A percentile compares a stretch with the other conserved stretches of the same genome.
These are phyloP conservation scores for Antitrichia curtipendula DNA, from an alignment of 225 moss, liverwort and hornwort genomes.

Conservation along the genomic window DNA sequence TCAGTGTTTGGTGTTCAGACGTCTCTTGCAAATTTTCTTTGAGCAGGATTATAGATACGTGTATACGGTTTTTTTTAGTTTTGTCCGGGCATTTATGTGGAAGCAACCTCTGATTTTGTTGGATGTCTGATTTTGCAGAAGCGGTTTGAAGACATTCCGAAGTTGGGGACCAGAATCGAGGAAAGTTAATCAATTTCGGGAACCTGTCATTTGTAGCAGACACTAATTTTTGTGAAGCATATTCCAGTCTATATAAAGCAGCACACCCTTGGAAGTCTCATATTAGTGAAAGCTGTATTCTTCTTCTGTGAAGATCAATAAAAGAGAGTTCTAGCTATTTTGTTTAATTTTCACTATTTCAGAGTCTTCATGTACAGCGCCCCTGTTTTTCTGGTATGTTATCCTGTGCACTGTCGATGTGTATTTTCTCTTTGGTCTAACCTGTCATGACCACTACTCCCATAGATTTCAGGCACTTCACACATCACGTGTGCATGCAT, in stretches of 20 bases:
- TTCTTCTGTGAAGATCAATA: constrained; percentile 7
- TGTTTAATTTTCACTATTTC: background rate
- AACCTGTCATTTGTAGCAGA: background rate
- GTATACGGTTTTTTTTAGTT: background rate
- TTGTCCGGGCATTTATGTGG: background rate
- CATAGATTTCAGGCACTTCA: background rate
- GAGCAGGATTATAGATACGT: background rate
- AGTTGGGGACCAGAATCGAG: constrained; percentile 52
- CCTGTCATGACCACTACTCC: background rate
- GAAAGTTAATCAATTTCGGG: background rate
- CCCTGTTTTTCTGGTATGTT: background rate
- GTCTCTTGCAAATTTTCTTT: background rate
- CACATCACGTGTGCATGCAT: background rate
- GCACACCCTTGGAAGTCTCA: background rate
- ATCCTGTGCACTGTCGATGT: background rate
- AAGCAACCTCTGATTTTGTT: background rate
- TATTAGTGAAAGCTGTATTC: constrained; percentile 5
- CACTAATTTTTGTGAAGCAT: constrained; percentile 8
- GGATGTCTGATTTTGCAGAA: constrained; percentile 44
- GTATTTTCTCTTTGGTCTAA: background rate
- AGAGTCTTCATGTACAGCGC: background rate
- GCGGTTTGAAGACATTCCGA: constrained; percentile 78
- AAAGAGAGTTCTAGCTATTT: constrained; percentile 11
- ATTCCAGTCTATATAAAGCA: background rate
- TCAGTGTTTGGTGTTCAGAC: background rate